These are phyloP conservation scores for Amauroascus verrucosus DNA, from an alignment of 2,329 filamentous ascomycete genomes.

Conservation along the genomic window DNA sequence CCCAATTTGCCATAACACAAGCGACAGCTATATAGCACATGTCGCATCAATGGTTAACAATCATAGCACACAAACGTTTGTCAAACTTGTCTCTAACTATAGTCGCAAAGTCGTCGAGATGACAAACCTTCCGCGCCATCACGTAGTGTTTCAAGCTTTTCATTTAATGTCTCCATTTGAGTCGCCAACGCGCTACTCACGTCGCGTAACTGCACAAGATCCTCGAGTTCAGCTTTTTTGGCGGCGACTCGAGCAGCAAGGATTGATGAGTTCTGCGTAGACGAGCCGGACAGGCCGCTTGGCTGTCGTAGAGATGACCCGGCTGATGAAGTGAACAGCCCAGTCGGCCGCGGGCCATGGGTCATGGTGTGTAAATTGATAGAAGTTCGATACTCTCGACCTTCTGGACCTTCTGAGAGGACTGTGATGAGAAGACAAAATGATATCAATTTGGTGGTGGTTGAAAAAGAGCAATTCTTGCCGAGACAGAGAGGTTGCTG, in stretches of 20 bases:
- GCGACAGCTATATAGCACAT: slow-evolving; percentile 45
- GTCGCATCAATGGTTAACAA: slow-evolving; percentile 1
- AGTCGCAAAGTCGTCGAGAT: neutral
- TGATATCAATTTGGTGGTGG: neutral
- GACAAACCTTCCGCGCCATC: slow-evolving; percentile 50
- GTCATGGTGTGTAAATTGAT: slow-evolving; percentile 23
- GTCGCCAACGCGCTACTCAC: slow-evolving; percentile 51
- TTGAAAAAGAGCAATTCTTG: neutral
- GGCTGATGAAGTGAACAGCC: slow-evolving; percentile 23
- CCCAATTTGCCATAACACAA: slow-evolving; percentile 57
- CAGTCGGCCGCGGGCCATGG: slow-evolving; percentile 28
- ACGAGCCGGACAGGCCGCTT: slow-evolving; percentile 21
- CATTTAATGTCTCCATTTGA: slow-evolving; percentile 53
- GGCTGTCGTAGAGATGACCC: slow-evolving; percentile 26
- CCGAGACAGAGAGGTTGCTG: neutral
- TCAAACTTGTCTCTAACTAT: neutral
- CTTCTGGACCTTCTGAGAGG: too few relatives aligned
- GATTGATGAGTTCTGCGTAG: slow-evolving; percentile 44
- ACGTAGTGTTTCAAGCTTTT: slow-evolving; percentile 50
- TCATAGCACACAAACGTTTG: neutral
- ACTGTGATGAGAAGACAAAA: too few relatives aligned
- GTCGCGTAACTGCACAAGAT: slow-evolving; percentile 51
- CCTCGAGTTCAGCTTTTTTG: slow-evolving; percentile 54
- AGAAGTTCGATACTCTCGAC: neutral
- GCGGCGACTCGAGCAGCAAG: slow-evolving; percentile 53